Evolutionary conservation across 1,284 basidiomycete genomes (phyloP), one percentile per base, ranked within the genome.

Genomic region (Malassezia equina): DNA sequence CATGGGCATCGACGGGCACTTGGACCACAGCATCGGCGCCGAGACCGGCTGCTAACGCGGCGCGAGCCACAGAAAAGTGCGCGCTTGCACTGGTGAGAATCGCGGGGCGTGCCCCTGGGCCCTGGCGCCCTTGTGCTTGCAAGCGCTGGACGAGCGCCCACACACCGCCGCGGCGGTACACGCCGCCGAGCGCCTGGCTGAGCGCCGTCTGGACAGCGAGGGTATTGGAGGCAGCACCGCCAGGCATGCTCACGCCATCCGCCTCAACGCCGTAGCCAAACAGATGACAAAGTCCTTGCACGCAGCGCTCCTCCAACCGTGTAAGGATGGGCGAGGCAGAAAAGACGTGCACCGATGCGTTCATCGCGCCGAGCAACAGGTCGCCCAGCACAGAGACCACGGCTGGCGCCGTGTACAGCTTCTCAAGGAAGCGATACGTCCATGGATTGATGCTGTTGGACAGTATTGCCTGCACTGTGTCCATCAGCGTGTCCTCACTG

Each of bases 261-360:
- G 63, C 47, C 9, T 52, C 40, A 6, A 19, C 13, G 43, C 32
- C 47, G 24, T 76, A 71, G 8, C 65, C 53, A 50, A 68, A 67
- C 24, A 65, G 45, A 29, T 57, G 44, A 46, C 64, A 65, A 9
- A 73, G 43, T 13, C 58, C 63, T 29, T 58, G 49, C 9, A 66
- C 67, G 28, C 67, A 69, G 9, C 49, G 29, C 47, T 71, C 68
- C 52, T 73, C 71, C 13, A 64, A 62, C 25, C 76, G 50, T 5
- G 73, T 76, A 36, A 78, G 69, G 39, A 75, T 67, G 4, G 77
- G 77, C 4, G 75, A 75, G 8, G 76, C 76, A 31, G 72, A 74
- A 59, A 74, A 76, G 49, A 78, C 76, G 55, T 77, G 76, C 4
- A 73, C 71, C 54, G 76, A 76, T 19, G 77, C 76, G 41, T 78